Evolutionary conservation across 495 filamentous ascomycete genomes (phyloP), one percentile per base, ranked within the genome.

Genomic region (Rhypophila decipiens): DNA sequence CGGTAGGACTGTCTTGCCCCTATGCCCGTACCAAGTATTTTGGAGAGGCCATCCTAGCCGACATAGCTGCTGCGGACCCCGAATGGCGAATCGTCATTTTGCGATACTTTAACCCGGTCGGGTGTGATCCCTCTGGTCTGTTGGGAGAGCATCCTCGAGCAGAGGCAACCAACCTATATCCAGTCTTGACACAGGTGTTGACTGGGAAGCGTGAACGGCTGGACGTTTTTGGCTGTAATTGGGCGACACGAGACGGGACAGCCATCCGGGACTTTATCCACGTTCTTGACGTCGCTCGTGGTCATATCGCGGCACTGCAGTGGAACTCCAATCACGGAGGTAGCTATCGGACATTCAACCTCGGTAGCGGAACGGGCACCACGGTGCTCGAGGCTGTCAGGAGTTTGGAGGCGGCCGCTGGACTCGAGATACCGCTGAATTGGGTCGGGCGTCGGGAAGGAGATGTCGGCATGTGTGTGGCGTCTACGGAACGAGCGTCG

Each of bases 181-280:
- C 82, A 0, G 77, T 83, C 2, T 69, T 84, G 21, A 66, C 75
- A 46, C 75, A 77, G 29, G 81, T 83, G 10, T 69, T 84, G 56
- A 75, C 73, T 0, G 80, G 81, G 7, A 61, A 68, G 24, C 73
- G 73, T 47, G 53, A 67, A 0, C 69, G 69, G 23, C 61, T 85
- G 21, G 65, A 75, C 35, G 75, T 84, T 52, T 85, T 82, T 44
- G 82, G 82, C 42, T 72, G 71, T 2, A 77, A 85, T 46, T 85
- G 78, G 75, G 69, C 79, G 31, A 84, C 82, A 1, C 71, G 72
- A 42, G 83, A 87, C 51, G 83, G 83, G 37, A 89, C 85, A 24
- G 85, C 86, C 48, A 83, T 87, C 56, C 79, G 84, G 39, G 84
- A 87, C 63, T 87, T 84, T 68, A 83, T 83, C 46, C 71, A 74